These are phyloP conservation scores for Trichophyton simii DNA, from an alignment of 2,329 filamentous ascomycete species.

Conservation along the genomic window DNA sequence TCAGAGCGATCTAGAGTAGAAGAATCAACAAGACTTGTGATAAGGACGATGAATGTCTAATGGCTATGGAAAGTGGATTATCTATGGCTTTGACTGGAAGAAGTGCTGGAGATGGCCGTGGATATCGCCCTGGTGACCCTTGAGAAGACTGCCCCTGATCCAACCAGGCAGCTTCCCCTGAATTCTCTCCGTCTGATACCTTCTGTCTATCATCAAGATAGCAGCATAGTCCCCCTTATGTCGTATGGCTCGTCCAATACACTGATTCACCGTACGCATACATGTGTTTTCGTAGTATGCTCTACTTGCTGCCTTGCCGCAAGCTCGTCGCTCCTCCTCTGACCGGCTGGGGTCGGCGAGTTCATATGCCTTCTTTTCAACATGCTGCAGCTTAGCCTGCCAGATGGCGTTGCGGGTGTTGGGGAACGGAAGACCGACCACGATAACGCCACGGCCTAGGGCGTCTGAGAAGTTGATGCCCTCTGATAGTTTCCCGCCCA, in stretches of 20 bases:
- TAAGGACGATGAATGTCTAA: too few relatives aligned
- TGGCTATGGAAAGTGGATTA: background rate
- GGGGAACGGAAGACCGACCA: constrained; percentile 87
- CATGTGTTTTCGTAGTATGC: constrained; percentile 91
- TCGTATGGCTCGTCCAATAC: constrained; percentile 81
- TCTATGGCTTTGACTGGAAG: background rate
- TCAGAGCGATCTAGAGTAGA: background rate
- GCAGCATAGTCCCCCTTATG: constrained; percentile 81
- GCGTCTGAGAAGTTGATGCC: constrained; percentile 96
- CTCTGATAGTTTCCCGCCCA: constrained; percentile 90
- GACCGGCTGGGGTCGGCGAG: constrained; percentile 15
- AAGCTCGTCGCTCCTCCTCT: constrained; percentile 21
- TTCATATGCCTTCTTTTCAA: constrained; percentile 49
- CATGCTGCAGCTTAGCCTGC: constrained; percentile 81
- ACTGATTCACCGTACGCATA: constrained; percentile 95
- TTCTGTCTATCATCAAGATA: constrained; percentile 70
- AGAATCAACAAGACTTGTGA: too few relatives aligned
- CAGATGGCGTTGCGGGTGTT: constrained; percentile 83
- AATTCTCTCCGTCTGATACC: constrained; percentile 65
- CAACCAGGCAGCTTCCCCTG: constrained; percentile 71
- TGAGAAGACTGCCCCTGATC: constrained; percentile 59
- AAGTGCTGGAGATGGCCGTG: background rate
- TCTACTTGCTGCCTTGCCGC: constrained; percentile 43
- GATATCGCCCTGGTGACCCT: background rate
- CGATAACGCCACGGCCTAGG: constrained; percentile 75